Evolutionary conservation across 352 stramenopile genomes (phyloP).

Genomic region (Elongisporangium senticosum): DNA sequence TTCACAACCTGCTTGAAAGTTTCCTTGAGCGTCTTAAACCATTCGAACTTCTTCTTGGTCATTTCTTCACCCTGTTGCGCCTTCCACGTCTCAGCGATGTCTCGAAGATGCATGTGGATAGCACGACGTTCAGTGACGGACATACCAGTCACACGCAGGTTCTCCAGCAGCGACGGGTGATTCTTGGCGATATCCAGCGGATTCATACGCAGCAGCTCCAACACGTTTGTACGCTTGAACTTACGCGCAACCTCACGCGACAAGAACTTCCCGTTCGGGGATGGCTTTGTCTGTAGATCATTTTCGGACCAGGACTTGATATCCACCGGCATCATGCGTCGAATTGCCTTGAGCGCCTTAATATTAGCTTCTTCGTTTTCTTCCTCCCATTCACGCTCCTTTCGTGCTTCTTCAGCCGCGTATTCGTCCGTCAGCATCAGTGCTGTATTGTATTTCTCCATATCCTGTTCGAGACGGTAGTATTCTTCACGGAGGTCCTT

Average conservation of each 20-base stretch:
- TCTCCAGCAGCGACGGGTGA: constrained; percentile 87
- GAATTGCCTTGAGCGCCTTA: constrained; percentile 84
- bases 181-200: constrained; percentile 85
- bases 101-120: constrained; percentile 82
- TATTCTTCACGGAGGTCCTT: constrained; percentile 90
- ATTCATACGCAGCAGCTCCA: constrained; percentile 86
- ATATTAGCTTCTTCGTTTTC: constrained; percentile 85
- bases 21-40: constrained; percentile 90
- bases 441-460: constrained; percentile 92
- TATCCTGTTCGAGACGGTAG: constrained; percentile 90
- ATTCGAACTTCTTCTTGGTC: constrained; percentile 90
- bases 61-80: constrained; percentile 88
- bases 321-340: constrained; percentile 90
- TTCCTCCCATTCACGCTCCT: constrained; percentile 90
- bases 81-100: constrained; percentile 86
- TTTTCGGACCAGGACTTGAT: constrained; percentile 90
- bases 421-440: constrained; percentile 92
- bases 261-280: constrained; percentile 76
- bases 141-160: constrained; percentile 87
- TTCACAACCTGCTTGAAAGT: constrained; percentile 92
- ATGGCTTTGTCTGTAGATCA: constrained; percentile 55
- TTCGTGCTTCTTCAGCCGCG: constrained; percentile 83
- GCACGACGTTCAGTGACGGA: constrained; percentile 87
- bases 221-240: constrained; percentile 91
- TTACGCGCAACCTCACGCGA: constrained; percentile 80